Base-by-base conservation (phyloP, 2,329 filamentous ascomycete species). In the Xylariaceae sp. region DNA sequence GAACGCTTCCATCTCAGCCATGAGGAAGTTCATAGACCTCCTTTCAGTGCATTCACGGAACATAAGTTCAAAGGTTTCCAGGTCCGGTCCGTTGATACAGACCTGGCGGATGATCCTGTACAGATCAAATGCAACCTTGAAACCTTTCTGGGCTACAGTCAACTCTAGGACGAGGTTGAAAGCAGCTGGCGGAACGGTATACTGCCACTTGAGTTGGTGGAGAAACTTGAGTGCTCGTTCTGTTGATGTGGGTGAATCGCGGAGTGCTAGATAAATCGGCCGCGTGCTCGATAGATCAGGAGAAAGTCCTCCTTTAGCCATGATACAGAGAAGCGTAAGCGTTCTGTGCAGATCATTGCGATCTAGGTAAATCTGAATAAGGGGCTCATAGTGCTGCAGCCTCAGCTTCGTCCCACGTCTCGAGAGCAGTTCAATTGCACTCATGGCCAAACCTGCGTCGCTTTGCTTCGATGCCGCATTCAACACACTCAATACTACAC, bases 371-470 rank as follows among this genome's bases (percentile, higher is more conserved):
- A 88, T 82, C 59, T 90, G 85, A 5, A 92, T 77, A 34, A 97
- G 80, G 34, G 88, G 81, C 72, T 95, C 91, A 73, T 94, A 96
- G 70, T 97, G 90, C 62, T 88, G 80, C 4, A 81, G 73, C 7
- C 80, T 77, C 44, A 92, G 78, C 47, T 81, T 78, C 1, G 82
- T 80, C 11, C 79, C 79, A 23, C 85, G 80, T 7, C 81, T 77
- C 3, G 81, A 80, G 15, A 93, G 79, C 55, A 86, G 75, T 23
- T 85, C 80, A 62, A 96, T 84, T 35, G 89, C 88, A 35, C 88
- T 83, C 4, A 85, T 86, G 1, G 88, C 89, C 8, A 97, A 78
- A 0, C 78, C 73, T 1, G 84, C 76, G 70, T 96, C 88, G 18
- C 84, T 85, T 59, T 86, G 74, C 30, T 84, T 82, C 1, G 90